phyloP scores from a whole-genome alignment of 1,284 basidiomycete genomes.

The Sporisorium sorghi region DNA sequence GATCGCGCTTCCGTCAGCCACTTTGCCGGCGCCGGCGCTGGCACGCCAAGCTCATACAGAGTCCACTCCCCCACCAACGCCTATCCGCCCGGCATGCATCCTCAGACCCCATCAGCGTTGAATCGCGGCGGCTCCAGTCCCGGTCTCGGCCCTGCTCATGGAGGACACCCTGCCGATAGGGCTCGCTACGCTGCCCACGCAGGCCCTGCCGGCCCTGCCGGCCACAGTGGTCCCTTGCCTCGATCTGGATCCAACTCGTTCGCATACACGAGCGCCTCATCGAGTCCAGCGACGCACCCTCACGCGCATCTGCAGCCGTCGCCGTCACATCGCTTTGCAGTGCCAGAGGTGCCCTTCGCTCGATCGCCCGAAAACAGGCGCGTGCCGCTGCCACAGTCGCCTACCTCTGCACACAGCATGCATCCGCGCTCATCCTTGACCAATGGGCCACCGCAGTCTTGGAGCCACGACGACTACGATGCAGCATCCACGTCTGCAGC shows the following conservation, averaged over 20 bases:
- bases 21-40: not conserved
- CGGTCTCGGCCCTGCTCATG: conserved; percentile 18
- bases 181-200: conserved; percentile 25
- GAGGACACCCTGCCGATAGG: conserved; percentile 20
- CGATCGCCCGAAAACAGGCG: conserved; percentile 42
- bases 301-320: conserved; percentile 44
- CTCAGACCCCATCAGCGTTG: conserved; percentile 17
- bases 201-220: conserved; percentile 17
- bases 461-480: conserved; percentile 26
- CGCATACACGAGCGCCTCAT: conserved; percentile 29
- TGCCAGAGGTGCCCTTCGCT: conserved; percentile 37
- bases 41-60: conserved; percentile 14
- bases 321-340: conserved; percentile 48
- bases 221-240: too few relatives aligned
- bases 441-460: conserved; percentile 1
- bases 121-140: conserved; percentile 43
- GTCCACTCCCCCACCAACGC: conserved; percentile 29
- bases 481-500: conserved; percentile 6
- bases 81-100: conserved; percentile 22
- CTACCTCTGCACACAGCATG: conserved; percentile 11
- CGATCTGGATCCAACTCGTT: conserved; percentile 33
- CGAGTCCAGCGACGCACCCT: conserved; percentile 35
- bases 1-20: conserved; percentile 13
- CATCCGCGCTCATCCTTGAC: conserved; percentile 11
- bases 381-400: conserved; percentile 40